A percentile compares a stretch with the other conserved stretches of the same genome.
phyloP scores from a whole-genome alignment of 306 rosid species.

The Cucumis cinereus region DNA sequence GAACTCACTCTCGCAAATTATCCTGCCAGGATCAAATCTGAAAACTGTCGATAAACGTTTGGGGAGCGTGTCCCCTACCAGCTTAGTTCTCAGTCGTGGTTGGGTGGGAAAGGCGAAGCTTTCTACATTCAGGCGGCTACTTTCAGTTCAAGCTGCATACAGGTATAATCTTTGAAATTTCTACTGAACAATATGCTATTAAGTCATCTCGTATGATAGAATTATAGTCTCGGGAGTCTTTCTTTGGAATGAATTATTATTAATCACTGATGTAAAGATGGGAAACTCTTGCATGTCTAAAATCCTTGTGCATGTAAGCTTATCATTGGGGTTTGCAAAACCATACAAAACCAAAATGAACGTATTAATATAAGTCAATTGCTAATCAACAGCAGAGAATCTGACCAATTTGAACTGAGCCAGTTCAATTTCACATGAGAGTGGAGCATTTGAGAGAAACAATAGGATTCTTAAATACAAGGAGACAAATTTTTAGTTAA shows the following conservation, averaged over 20 bases:
- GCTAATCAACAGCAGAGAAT: background rate
- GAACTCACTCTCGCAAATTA: background rate
- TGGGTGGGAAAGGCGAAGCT: conserved; percentile 21
- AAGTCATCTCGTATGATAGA: background rate
- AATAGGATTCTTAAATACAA: background rate
- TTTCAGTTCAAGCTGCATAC: conserved; percentile 56
- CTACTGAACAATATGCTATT: background rate
- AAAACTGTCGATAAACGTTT: conserved; percentile 22
- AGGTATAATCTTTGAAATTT: conserved; percentile 31
- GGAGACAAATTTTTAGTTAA: background rate
- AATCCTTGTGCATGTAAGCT: background rate
- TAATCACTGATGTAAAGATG: background rate
- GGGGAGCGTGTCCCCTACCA: conserved; percentile 26
- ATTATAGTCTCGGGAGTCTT: background rate
- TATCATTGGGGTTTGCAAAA: background rate
- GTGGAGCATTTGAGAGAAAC: background rate
- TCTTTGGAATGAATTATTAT: background rate
- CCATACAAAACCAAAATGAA: background rate
- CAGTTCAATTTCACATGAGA: background rate
- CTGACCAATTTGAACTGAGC: background rate
- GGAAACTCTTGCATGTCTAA: background rate
- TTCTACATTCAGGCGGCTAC: conserved; percentile 34
- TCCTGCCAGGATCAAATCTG: conserved; percentile 30
- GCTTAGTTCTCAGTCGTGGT: conserved; percentile 24
- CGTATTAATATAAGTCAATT: background rate